A percentile compares a stretch with the other conserved stretches of the same genome.
These are phyloP conservation scores for Sclerospora graminicola DNA, from an alignment of 352 stramenopile genomes.

Conservation along the genomic window DNA sequence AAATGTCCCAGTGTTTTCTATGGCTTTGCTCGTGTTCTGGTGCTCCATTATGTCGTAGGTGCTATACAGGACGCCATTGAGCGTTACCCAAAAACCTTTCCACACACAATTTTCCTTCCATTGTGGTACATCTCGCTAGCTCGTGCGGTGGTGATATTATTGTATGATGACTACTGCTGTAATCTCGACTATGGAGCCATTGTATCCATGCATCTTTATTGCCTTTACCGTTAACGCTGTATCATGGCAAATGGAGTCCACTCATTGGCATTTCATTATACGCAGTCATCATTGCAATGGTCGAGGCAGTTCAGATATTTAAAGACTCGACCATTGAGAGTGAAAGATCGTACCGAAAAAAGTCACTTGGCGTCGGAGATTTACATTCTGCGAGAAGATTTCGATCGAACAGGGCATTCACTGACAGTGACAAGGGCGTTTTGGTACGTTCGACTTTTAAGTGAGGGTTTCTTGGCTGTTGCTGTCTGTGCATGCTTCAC, in stretches of 20 bases:
- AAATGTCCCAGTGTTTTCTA: slow-evolving; percentile 56
- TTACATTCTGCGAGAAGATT: slow-evolving; percentile 14
- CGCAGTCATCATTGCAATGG: slow-evolving; percentile 37
- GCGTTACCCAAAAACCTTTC: slow-evolving; percentile 46
- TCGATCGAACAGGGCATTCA: not conserved
- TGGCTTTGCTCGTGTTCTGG: slow-evolving; percentile 56
- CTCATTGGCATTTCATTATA: slow-evolving; percentile 62
- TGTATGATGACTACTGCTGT: slow-evolving; percentile 34
- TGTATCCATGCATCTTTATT: slow-evolving; percentile 23
- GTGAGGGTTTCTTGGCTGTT: slow-evolving; percentile 39
- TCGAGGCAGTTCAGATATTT: slow-evolving; percentile 39
- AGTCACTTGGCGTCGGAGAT: slow-evolving; percentile 20
- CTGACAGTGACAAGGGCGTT: slow-evolving; percentile 1
- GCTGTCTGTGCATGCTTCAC: slow-evolving; percentile 42
- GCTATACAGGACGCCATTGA: slow-evolving; percentile 40
- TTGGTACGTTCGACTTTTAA: slow-evolving; percentile 24
- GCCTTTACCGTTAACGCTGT: slow-evolving; percentile 51
- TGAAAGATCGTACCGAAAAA: slow-evolving; percentile 25
- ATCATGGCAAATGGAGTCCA: slow-evolving; percentile 30
- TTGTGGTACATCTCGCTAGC: slow-evolving; percentile 37
- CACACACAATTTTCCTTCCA: slow-evolving; percentile 40
- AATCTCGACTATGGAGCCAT: slow-evolving; percentile 19
- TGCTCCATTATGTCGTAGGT: slow-evolving; percentile 39
- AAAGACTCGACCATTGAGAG: slow-evolving; percentile 36
- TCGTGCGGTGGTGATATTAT: slow-evolving; percentile 20